Base-by-base conservation (phyloP, 257 asterid species). In the Leonotis leonurus region DNA sequence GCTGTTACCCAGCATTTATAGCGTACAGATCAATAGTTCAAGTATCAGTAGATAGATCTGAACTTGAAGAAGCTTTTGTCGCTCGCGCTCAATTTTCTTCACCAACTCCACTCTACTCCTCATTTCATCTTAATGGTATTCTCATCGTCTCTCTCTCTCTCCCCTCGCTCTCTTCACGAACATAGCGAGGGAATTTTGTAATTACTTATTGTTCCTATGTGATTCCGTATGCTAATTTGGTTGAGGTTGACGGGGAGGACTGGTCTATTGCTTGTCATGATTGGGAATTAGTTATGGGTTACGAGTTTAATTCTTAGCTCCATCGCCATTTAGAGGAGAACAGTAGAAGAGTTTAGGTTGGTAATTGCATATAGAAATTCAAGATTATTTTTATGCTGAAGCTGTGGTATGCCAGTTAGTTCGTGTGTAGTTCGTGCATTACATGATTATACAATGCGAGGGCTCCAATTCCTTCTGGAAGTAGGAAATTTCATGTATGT, bases 21-120 rank as follows among this genome's bases (percentile, higher is more conserved):
- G 73, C 37, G 67, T 59, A 46, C 65, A 44, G 59, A 60, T 66
- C 53, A 49, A 11, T 12, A 44, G 68, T 53, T 68, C 67, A 64
- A 54, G 76, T 37, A 11, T 39, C 55, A 55, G 61, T 54, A 36
- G 64, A 70, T 66, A 72, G 84, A 79, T 79, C 81, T 79, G 81
- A 69, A 72, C 58, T 55, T 53, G 67, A 51, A 66, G 69, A 20
- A 52, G 64, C 72, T 74, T 55, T 24, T 13, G 56, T 5, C 1
- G 0, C 45, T 29, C 37, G 69, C 70, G 64, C 64, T 21, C 57
- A 71, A 59, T 68, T 64, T 58, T 51, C 51, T 62, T 73, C 40
- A 37, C 8, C 36, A 65, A 60, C 73, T 70, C 58, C 60, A 27
- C 35, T 22, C 54, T 35, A 25, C 68, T 60, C 54, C 56, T 68